A percentile compares a stretch with the other conserved stretches of the same genome.
Conservation (phyloP, 352 stramenopile genomes). For the Blastocystis sp. region DNA sequence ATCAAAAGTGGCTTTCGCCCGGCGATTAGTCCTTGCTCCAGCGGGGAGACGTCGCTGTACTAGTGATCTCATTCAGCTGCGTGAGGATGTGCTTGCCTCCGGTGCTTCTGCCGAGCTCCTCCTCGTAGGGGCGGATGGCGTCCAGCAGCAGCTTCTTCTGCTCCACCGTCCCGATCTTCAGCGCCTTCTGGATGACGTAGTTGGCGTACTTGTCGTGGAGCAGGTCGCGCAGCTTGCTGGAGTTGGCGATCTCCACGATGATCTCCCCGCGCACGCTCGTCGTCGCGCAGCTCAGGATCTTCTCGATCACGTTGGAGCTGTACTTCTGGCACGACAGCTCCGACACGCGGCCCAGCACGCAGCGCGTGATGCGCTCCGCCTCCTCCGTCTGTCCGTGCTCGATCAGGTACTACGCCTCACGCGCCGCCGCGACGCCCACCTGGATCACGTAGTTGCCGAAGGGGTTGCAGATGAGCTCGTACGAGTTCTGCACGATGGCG, state of each 20-base stretch:
- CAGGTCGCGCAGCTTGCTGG: constrained; percentile 54
- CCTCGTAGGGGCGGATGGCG: constrained; percentile 89
- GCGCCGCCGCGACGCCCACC: background rate
- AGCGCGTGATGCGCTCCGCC: constrained; percentile 65
- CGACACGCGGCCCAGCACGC: constrained; percentile 82
- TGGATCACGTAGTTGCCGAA: constrained; percentile 86
- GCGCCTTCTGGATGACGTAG: constrained; percentile 92
- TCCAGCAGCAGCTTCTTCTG: constrained; percentile 88
- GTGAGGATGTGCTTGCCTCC: constrained; percentile 64
- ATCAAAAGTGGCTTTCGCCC: background rate
- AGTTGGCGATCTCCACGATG: constrained; percentile 79
- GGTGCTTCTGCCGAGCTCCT: constrained; percentile 63
- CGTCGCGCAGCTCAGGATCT: constrained; percentile 89
- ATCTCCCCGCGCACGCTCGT: constrained; percentile 78
- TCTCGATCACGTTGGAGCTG: constrained; percentile 97
- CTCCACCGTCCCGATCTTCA: constrained; percentile 88
- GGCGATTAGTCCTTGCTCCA: constrained; percentile 23
- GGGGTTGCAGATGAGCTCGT: constrained; percentile 89
- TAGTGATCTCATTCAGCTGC: constrained; percentile 66
- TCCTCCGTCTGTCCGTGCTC: constrained; percentile 72
- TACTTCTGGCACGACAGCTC: constrained; percentile 96
- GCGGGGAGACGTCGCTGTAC: background rate
- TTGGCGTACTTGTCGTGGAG: constrained; percentile 84
- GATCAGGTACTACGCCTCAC: constrained; percentile 80
- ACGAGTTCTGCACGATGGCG: constrained; percentile 89